Evolutionary conservation across 345 rosid species (phyloP).

Genomic region (thale cress (Arabidopsis thaliana)): DNA sequence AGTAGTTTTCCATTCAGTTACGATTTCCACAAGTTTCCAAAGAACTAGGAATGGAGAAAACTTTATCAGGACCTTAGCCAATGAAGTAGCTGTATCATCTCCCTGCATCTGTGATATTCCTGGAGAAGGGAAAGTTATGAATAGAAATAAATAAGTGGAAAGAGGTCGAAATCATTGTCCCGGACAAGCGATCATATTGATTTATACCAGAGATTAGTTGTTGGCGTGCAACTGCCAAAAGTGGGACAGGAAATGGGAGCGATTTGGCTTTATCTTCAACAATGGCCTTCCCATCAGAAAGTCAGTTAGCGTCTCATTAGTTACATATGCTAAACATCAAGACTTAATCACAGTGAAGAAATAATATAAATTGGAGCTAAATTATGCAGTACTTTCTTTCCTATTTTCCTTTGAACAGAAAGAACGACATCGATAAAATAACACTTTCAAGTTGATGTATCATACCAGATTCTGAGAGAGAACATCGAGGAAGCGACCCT

Average conservation of each 20-base stretch:
- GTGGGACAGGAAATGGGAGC: slow-evolving; percentile 80
- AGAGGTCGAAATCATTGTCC: slow-evolving; percentile 10
- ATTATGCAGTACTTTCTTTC: background rate
- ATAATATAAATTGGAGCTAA: background rate
- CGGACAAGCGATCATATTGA: slow-evolving; percentile 3
- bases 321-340: slow-evolving; percentile 33
- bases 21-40: slow-evolving; percentile 19
- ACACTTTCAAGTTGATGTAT: slow-evolving; percentile 15
- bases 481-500: slow-evolving; percentile 54
- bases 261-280: slow-evolving; percentile 74
- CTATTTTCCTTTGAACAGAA: slow-evolving; percentile 2
- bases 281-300: slow-evolving; percentile 58
- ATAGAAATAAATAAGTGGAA: slow-evolving; percentile 5
- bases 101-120: slow-evolving; percentile 60
- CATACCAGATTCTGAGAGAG: slow-evolving; percentile 74
- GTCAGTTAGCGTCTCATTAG: slow-evolving; percentile 41
- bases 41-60: slow-evolving; percentile 24
- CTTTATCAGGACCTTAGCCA: slow-evolving; percentile 62
- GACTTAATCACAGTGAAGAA: slow-evolving; percentile 7
- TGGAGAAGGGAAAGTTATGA: slow-evolving; percentile 44
- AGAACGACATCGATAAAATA: slow-evolving; percentile 1
- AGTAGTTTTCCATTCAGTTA: slow-evolving; percentile 16
- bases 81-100: slow-evolving; percentile 50
- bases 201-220: slow-evolving; percentile 76
- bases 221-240: slow-evolving; percentile 79